Evolutionary conservation across 2,329 filamentous ascomycete genomes (phyloP), one percentile per base, ranked within the genome.

Genomic region (Macrophomina pseudophaseolina): DNA sequence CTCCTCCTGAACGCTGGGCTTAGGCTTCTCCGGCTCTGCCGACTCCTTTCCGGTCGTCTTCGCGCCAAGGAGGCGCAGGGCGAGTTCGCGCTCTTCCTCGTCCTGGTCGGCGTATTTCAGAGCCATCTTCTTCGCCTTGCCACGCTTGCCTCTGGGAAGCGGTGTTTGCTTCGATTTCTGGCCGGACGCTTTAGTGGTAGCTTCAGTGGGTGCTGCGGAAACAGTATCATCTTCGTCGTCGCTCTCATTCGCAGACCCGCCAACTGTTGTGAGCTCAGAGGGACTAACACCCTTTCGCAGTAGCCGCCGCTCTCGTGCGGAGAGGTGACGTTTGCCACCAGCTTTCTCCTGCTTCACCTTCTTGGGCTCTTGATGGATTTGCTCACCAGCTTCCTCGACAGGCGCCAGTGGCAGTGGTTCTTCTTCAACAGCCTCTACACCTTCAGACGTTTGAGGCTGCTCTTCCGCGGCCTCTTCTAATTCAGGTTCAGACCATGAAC

Each of bases 51-150:
- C 86, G 1, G 90, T 90, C 0, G 86, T 85, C 67, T 85, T 82
- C 1, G 92, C 90, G 46, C 95, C 95, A n/a, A 97, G 88, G n/a
- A 98, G 85, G 30, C 89, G 86, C 79, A 97, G 91, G 38, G 93
- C 93, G 0, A 94, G 86, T 6, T 86, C 87, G 12, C 93, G 92
- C 74, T 99, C 95, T 78, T 97, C 94, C 65, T 97, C 93, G 72
- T 98, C 94, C 83, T 98, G 95, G 72, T 96, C 84, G 53, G 91
- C 94, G 80, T 99, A 99, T 77, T 97, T 97, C 67, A 87, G 83
- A 3, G 92, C 92, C 1, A 92, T 89, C 78, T 95, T 97, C 82
- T 96, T 97, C 51, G 90, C 89, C 76, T 97, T 97, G 68, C 86
- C 86, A 67, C 87, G 88, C 77, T 96, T 93, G 35, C 93, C 93